A percentile compares a stretch with the other conserved stretches of the same genome.
Conservation (phyloP, 1,284 basidiomycete species). For the Irpex sp. region DNA sequence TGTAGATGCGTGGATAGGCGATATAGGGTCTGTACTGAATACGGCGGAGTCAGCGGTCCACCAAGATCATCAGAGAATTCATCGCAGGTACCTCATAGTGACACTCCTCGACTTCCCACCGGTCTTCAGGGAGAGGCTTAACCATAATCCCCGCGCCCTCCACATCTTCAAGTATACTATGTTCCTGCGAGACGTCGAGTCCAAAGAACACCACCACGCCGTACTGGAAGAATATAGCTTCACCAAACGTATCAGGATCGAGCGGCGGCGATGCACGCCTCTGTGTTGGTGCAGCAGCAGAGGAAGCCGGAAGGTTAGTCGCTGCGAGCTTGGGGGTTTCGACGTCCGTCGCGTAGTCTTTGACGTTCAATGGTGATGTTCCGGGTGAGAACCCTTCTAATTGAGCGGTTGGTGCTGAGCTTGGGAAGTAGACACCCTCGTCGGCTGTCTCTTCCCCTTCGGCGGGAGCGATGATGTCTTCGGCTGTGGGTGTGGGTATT, state of each 20-base stretch:
- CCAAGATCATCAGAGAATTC: not conserved
- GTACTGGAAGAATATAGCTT: constrained; percentile 84
- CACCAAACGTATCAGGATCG: constrained; percentile 47
- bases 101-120: constrained; percentile 90
- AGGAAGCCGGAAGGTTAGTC: not conserved
- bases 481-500: constrained; percentile 43
- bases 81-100: constrained; percentile 80
- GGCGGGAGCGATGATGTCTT: constrained; percentile 61
- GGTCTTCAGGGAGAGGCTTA: constrained; percentile 55
- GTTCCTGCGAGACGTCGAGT: constrained; percentile 72
- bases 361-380: constrained; percentile 3
- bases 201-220: constrained; percentile 90
- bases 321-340: not conserved
- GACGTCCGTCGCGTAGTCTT: constrained; percentile 3
- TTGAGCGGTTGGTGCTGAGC: constrained; percentile 15
- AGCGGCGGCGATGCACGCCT: constrained; percentile 5
- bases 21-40: constrained; percentile 80
- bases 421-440: constrained; percentile 78
- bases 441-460: constrained; percentile 91
- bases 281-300: not conserved
- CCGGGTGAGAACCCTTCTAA: constrained; percentile 5
- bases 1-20: constrained; percentile 85
- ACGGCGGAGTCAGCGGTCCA: constrained; percentile 6
- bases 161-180: constrained; percentile 78
- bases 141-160: constrained; percentile 68